Base-by-base conservation (phyloP, 1,284 basidiomycete genomes). In the Fomes fomentarius region DNA sequence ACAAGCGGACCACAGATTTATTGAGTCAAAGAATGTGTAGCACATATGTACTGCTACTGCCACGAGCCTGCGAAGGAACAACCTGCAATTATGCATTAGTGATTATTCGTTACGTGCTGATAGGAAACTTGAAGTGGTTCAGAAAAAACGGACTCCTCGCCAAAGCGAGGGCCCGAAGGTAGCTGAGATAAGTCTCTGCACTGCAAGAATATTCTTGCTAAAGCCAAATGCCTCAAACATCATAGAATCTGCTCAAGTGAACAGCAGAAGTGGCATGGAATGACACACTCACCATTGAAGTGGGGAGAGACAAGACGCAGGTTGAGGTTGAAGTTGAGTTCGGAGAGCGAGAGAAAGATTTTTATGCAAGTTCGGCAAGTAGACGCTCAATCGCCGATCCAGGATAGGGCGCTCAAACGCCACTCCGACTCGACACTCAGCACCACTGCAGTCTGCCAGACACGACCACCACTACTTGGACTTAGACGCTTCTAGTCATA, bases 141-240 rank as follows among this genome's bases (percentile, higher is more conserved):
- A 74, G 72, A 70, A 46, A 67, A 66, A 72, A 58, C 71, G 68
- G 69, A 64, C 69, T 60, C 50, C 60, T 70, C 72, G 62, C 75
- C 74, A 77, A 78, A 75, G 76, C 72, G 69, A 69, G 60, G 71
- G 71, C 68, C 73, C 76, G 80, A 81, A 81, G 79, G 79, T 81
- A 81, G 79, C 80, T 82, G 81, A 81, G 79, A 80, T 82, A 72
- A 61, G 63, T 74, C 80, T 81, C 79, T 80, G 80, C 79, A 82
- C 66, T 63, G 65, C 67, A 74, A 73, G 74, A n/a, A 74, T 76
- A 71, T 67, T 60, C 81, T 80, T 75, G 81, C 86, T 91, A 89
- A 90, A 91, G 89, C 89, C 88, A 91, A 91, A 91, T 91, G 88
- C 89, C 89, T 91, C 89, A 89, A 90, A 86, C 88, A 91, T 91